Evolutionary conservation across 768 basidiomycete genomes (phyloP).

Genomic region (Termitomyces sp.): DNA sequence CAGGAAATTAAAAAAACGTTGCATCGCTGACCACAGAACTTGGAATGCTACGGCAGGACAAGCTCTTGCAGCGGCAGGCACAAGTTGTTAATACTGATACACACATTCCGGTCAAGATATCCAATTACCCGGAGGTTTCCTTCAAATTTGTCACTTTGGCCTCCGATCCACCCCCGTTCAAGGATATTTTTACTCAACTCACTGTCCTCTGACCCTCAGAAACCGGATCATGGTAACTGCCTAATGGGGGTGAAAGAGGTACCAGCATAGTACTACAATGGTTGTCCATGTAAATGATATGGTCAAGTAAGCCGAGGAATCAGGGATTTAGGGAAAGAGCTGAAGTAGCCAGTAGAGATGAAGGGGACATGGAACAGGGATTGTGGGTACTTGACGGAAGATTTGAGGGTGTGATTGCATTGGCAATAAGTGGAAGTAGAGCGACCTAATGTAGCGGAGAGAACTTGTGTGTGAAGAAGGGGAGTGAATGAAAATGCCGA

Average conservation of each 20-base stretch:
- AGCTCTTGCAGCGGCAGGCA: conserved; percentile 11
- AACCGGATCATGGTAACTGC: conserved; percentile 38
- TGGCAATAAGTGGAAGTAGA: neutral
- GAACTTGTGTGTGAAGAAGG: conserved; percentile 8
- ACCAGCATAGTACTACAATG: conserved; percentile 9
- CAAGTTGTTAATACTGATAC: conserved; percentile 8
- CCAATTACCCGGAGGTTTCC: conserved; percentile 9
- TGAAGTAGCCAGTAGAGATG: neutral
- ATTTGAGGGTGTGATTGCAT: neutral
- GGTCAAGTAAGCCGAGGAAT: neutral
- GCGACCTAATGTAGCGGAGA: conserved; percentile 11
- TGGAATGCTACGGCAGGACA: conserved; percentile 15
- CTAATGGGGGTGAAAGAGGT: conserved; percentile 26
- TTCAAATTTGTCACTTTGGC: neutral
- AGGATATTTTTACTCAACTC: neutral
- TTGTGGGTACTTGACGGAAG: conserved; percentile 1
- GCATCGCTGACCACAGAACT: conserved; percentile 23
- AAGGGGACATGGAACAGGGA: conserved; percentile 1
- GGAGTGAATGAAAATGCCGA: conserved; percentile 14
- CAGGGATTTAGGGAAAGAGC: neutral
- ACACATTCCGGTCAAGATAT: neutral
- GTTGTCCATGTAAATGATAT: neutral
- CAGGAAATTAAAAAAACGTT: conserved; percentile 46
- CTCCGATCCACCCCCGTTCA: neutral
- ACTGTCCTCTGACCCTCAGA: conserved; percentile 21